Percentiles rank a stretch among this genome's conserved stretches.
These are phyloP conservation scores for Cardamine occulta DNA, from an alignment of 345 rosid species.

Conservation along the genomic window DNA sequence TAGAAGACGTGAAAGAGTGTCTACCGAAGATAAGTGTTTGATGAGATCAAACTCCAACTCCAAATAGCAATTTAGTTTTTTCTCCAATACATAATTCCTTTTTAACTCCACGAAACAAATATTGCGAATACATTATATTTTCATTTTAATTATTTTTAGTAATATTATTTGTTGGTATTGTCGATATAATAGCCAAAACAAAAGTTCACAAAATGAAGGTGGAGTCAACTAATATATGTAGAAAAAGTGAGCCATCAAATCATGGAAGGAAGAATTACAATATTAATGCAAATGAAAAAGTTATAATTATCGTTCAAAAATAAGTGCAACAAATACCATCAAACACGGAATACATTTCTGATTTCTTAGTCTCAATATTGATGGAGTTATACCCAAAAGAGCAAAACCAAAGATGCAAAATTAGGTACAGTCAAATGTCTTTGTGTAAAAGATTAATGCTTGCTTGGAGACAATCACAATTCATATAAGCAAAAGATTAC, in stretches of 20 bases:
- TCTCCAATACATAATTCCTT: too few species aligned
- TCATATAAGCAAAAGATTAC: background rate
- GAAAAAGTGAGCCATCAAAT: conserved; percentile 8
- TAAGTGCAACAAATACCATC: background rate
- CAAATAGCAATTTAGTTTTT: too few species aligned
- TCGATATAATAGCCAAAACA: background rate
- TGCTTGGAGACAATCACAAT: background rate
- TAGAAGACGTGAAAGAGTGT: too few species aligned
- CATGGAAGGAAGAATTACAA: background rate
- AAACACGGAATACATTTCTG: background rate
- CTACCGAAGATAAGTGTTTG: too few species aligned
- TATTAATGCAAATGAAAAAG: too few species aligned
- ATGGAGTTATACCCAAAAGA: conserved; percentile 7
- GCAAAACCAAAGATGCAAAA: background rate
- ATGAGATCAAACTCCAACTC: too few species aligned
- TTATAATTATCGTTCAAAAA: too few species aligned
- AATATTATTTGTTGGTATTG: too few species aligned
- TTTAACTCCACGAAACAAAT: too few species aligned
- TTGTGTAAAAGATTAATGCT: background rate
- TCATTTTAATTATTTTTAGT: too few species aligned
- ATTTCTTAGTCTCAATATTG: background rate
- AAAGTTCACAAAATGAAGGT: background rate
- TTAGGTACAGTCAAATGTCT: background rate
- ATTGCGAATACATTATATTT: too few species aligned
- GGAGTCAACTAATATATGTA: conserved; percentile 1